These are phyloP conservation scores for Nelumbo lutea DNA, from an alignment of 164 flowering plant species.

Conservation along the genomic window DNA sequence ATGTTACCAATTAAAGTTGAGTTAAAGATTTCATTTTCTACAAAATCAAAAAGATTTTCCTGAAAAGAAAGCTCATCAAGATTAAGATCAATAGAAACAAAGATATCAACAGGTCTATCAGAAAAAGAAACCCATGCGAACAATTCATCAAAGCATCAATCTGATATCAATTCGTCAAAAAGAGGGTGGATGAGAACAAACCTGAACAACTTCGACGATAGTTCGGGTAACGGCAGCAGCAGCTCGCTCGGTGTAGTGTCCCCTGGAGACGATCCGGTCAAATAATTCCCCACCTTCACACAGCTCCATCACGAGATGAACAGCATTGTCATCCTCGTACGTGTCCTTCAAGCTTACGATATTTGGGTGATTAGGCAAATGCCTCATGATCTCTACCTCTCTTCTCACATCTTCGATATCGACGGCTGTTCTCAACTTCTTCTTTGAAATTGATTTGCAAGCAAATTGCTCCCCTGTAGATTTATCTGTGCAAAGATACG, in stretches of 20 bases:
- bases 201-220: conserved; percentile 89
- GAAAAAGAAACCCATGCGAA: neutral
- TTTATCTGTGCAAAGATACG: conserved; percentile 72
- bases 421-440: conserved; percentile 70
- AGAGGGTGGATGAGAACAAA: conserved; percentile 12
- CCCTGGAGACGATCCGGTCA: conserved; percentile 81
- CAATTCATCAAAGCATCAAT: neutral
- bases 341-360: conserved; percentile 74
- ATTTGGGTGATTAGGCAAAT: conserved; percentile 69
- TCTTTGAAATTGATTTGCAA: conserved; percentile 83
- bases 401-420: conserved; percentile 87
- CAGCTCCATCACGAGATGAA: conserved; percentile 86
- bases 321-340: conserved; percentile 78
- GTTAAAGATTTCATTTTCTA: neutral
- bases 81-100: neutral
- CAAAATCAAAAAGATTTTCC: neutral
- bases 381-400: conserved; percentile 83
- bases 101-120: neutral
- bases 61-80: neutral
- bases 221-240: conserved; percentile 71
- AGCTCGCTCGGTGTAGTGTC: conserved; percentile 87
- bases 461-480: conserved; percentile 46
- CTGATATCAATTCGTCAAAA: neutral
- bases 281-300: conserved; percentile 92
- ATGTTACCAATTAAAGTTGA: neutral